These are phyloP conservation scores for Fusarium coffeatum DNA, from an alignment of 2,329 filamentous ascomycete genomes.

Conservation along the genomic window DNA sequence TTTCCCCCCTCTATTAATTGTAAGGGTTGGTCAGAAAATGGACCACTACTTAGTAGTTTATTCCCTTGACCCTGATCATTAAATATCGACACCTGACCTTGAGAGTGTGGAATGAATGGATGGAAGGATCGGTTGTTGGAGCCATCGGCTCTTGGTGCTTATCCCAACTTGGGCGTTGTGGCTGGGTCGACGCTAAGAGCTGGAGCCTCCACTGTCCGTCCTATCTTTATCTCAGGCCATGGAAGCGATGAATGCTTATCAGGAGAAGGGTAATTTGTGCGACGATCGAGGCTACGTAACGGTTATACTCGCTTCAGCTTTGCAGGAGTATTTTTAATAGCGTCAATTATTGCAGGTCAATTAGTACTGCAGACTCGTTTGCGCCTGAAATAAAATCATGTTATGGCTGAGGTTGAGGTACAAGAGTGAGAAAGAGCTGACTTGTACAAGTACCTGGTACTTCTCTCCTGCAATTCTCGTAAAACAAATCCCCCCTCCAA, in stretches of 20 bases:
- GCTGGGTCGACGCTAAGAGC: conserved; percentile 37
- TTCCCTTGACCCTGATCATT: neutral
- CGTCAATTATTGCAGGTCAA: neutral
- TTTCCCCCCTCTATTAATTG: neutral
- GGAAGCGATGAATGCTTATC: conserved; percentile 18
- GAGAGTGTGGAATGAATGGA: conserved; percentile 28
- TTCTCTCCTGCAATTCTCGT: conserved; percentile 37
- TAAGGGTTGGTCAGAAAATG: neutral
- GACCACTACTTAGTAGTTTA: neutral
- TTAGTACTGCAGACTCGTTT: neutral
- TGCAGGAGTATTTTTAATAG: neutral
- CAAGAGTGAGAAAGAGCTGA: neutral
- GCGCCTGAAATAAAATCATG: neutral
- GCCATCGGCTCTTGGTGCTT: conserved; percentile 6
- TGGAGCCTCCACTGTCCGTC: conserved; percentile 12
- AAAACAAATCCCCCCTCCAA: conserved; percentile 26
- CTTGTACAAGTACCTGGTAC: conserved; percentile 26
- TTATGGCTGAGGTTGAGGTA: neutral
- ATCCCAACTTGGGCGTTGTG: conserved; percentile 22
- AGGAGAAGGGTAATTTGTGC: conserved; percentile 7
- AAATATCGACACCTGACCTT: conserved; percentile 10
- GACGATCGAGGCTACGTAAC: neutral
- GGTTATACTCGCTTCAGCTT: neutral
- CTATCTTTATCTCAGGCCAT: conserved; percentile 40
- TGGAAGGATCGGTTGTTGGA: conserved; percentile 7